Base-by-base conservation (phyloP, 148 eudicot species). In the Rhododendron henanense region DNA sequence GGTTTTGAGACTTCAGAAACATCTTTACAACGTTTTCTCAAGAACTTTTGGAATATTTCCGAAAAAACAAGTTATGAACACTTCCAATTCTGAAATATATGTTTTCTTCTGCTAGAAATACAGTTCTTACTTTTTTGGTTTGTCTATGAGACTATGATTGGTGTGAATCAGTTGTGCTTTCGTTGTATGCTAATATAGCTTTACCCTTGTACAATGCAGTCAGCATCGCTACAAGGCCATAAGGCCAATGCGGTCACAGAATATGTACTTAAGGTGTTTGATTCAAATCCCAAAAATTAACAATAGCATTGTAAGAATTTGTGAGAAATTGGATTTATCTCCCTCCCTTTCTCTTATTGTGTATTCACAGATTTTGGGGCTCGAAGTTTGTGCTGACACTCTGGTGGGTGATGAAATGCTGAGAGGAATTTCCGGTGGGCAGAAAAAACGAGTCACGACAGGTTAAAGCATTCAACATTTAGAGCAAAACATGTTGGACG, bases 301-400 rank as follows among this genome's bases (percentile, higher is more conserved):
- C 19, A 28, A 57, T 1, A 63, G 3, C 23, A 10, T 13, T 5
- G 23, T 8, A 6, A 45, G 21, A 76, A 75, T 41, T 41, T 41
- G 45, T 41, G 7, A 41, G 45, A 41, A 41, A 73, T 7, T 65
- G 13, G 28, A 71, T 33, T 23, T 23, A 48, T 63, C 37, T 82
- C 21, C 61, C 61, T 57, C 37, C 14, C 15, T 33, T 51, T 69
- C 39, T 41, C 44, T 11, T 41, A 81, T 23, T 50, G 16, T 9
- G 37, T 78, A 63, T 83, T 57, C 81, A 53, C 87, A 93, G 95
- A 90, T 93, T 41, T 41, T 41, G 45, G 45, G 45, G 7, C 45
- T 41, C 1, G 45, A 41, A 41, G 45, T 41, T 41, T 41, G 45
- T 41, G 45, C 45, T 5, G 45, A 41, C 45, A 41, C 45, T 41